Percentiles rank a stretch among this genome's conserved stretches.
Conservation (phyloP, 805 yeast species). For the Candida fluviatilis region DNA sequence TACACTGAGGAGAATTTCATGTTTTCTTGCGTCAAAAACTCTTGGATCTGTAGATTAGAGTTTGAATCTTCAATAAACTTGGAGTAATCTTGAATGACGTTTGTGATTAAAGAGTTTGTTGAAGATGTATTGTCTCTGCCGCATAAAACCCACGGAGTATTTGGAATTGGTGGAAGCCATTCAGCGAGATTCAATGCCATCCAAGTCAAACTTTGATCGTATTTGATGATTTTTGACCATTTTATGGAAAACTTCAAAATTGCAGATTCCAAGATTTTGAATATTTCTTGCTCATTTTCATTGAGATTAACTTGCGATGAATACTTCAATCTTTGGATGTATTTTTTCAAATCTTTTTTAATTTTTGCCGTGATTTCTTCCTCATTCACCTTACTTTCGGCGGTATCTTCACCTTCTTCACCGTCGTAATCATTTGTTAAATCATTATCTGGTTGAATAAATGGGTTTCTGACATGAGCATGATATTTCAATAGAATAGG, state of each 20-base stretch:
- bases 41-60: slow-evolving; percentile 17
- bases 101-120: slow-evolving; percentile 24
- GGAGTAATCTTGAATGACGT: slow-evolving; percentile 35
- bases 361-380: slow-evolving; percentile 35
- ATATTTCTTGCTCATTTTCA: slow-evolving; percentile 48
- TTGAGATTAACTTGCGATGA: slow-evolving; percentile 22
- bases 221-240: slow-evolving; percentile 76
- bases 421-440: background rate
- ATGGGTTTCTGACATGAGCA: slow-evolving; percentile 79
- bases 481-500: slow-evolving; percentile 76
- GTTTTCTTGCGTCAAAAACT: slow-evolving; percentile 23
- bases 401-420: slow-evolving; percentile 4
- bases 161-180: slow-evolving; percentile 71
- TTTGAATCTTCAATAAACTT: slow-evolving; percentile 22
- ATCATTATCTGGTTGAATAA: slow-evolving; percentile 56
- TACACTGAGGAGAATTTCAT: slow-evolving; percentile 64
- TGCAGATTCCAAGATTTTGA: slow-evolving; percentile 54
- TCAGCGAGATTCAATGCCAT: slow-evolving; percentile 83
- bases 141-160: slow-evolving; percentile 50
- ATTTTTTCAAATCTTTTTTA: slow-evolving; percentile 56
- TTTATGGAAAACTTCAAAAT: slow-evolving; percentile 61
- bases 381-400: slow-evolving; percentile 4
- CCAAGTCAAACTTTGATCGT: slow-evolving; percentile 84
- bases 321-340: slow-evolving; percentile 45
- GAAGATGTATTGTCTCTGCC: slow-evolving; percentile 44